Conservation (phyloP, 23 red algal genomes). For the Gracilaria domingensis region DNA sequence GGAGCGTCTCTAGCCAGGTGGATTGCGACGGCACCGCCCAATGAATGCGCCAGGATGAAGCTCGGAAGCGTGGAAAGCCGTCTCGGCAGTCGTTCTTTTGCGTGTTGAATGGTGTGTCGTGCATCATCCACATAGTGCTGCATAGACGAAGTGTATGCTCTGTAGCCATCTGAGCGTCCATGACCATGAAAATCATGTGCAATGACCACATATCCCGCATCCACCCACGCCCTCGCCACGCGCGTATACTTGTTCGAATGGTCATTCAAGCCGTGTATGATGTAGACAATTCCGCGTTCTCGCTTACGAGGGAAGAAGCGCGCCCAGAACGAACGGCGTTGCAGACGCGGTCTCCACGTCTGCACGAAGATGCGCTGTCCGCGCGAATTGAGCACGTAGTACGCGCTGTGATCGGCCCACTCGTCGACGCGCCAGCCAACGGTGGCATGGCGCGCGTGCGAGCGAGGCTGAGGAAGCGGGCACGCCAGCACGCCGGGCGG, state of each 20-base stretch:
- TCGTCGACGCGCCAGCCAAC: slow-evolving; percentile 64
- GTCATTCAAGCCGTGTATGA: slow-evolving; percentile 83
- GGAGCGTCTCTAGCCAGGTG: slow-evolving; percentile 60
- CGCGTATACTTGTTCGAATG: slow-evolving; percentile 79
- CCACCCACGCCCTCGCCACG: slow-evolving; percentile 69
- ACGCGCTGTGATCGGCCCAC: slow-evolving; percentile 63
- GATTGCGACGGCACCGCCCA: slow-evolving; percentile 86
- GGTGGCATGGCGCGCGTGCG: slow-evolving; percentile 26
- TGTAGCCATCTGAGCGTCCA: slow-evolving; percentile 83
- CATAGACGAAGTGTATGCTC: slow-evolving; percentile 69
- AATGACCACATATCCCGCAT: slow-evolving; percentile 74
- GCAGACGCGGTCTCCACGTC: slow-evolving; percentile 60
- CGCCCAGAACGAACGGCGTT: neutral
- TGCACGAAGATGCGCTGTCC: slow-evolving; percentile 85
- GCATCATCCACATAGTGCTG: slow-evolving; percentile 80
- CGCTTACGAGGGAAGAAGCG: neutral
- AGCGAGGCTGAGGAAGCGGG: slow-evolving; percentile 36
- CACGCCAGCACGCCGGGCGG: slow-evolving; percentile 58
- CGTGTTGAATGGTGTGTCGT: slow-evolving; percentile 45
- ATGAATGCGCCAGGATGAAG: slow-evolving; percentile 79
- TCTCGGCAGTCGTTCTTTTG: slow-evolving; percentile 29
- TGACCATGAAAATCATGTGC: slow-evolving; percentile 87
- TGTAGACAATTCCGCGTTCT: slow-evolving; percentile 63
- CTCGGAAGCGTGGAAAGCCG: slow-evolving; percentile 59
- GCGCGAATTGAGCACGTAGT: slow-evolving; percentile 72